phyloP scores from a whole-genome alignment of 1,284 basidiomycete species.

The Farysia itapuensis region DNA sequence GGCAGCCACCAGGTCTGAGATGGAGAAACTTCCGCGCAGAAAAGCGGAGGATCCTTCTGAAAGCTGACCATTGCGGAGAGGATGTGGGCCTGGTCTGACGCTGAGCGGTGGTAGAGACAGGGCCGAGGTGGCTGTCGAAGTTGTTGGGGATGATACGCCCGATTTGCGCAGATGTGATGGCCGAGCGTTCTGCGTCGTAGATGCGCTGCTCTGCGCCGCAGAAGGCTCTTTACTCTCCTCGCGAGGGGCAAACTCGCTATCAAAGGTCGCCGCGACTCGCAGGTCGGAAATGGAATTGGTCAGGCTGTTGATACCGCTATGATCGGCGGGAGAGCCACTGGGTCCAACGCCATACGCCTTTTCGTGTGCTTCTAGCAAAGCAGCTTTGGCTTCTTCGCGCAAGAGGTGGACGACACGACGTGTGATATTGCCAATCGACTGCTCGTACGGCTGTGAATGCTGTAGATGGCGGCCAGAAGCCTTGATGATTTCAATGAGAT shows the following conservation, averaged over 20 bases:
- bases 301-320: conserved; percentile 14
- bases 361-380: conserved; percentile 22
- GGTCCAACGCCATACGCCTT: conserved; percentile 8
- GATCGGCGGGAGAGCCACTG: neutral
- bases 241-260: conserved; percentile 3
- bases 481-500: conserved; percentile 79
- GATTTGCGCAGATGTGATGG: too few relatives aligned
- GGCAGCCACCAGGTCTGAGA: conserved; percentile 53
- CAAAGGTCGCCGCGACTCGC: conserved; percentile 17
- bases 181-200: neutral
- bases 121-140: neutral
- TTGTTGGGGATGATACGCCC: too few relatives aligned
- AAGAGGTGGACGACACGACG: conserved; percentile 87
- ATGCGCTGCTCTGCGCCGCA: conserved; percentile 4
- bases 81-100: conserved; percentile 19
- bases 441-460: conserved; percentile 86
- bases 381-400: conserved; percentile 71
- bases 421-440: conserved; percentile 90
- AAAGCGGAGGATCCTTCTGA: conserved; percentile 13
- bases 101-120: neutral
- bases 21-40: conserved; percentile 43
- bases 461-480: conserved; percentile 76
- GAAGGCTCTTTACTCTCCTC: conserved; percentile 5
- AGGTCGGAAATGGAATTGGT: conserved; percentile 33
- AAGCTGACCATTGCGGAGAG: conserved; percentile 5